A percentile compares a stretch with the other conserved stretches of the same genome.
phyloP scores from a whole-genome alignment of 805 yeast genomes.

The Ogataea nakhonphanomensis region DNA sequence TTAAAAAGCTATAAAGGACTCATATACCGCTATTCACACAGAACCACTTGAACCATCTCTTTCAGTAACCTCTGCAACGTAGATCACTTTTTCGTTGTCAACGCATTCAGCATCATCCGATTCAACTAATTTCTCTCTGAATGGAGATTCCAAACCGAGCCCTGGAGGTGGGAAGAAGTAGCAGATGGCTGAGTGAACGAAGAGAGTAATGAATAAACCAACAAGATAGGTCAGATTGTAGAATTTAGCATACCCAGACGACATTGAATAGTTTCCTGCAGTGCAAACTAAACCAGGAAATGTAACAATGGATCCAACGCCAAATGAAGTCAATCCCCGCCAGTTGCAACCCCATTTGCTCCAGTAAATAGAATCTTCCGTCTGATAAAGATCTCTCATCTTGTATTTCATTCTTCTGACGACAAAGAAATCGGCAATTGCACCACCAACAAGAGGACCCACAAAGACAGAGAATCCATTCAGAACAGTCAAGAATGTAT shows the following conservation, averaged over 20 bases:
- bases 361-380: slow-evolving; percentile 16
- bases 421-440: slow-evolving; percentile 24
- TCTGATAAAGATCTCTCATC: slow-evolving; percentile 23
- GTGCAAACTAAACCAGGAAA: slow-evolving; percentile 19
- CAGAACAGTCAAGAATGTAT: slow-evolving; percentile 59
- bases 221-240: slow-evolving; percentile 17
- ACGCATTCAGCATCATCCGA: neutral
- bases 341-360: slow-evolving; percentile 19
- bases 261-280: slow-evolving; percentile 14
- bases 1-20: neutral
- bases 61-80: slow-evolving; percentile 6
- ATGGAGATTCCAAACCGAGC: slow-evolving; percentile 11
- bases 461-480: slow-evolving; percentile 74
- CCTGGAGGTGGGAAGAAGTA: slow-evolving; percentile 13
- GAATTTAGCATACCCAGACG: slow-evolving; percentile 11
- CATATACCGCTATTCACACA: neutral
- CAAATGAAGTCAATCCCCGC: slow-evolving; percentile 15
- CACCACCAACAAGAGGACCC: slow-evolving; percentile 23
- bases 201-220: slow-evolving; percentile 10
- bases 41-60: slow-evolving; percentile 2
- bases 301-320: slow-evolving; percentile 17
- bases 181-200: slow-evolving; percentile 8
- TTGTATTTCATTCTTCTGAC: slow-evolving; percentile 32
- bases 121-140: slow-evolving; percentile 1
- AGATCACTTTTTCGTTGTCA: slow-evolving; percentile 3